Base-by-base conservation (phyloP, 164 flowering plant species). In the Tetracentron sinense region DNA sequence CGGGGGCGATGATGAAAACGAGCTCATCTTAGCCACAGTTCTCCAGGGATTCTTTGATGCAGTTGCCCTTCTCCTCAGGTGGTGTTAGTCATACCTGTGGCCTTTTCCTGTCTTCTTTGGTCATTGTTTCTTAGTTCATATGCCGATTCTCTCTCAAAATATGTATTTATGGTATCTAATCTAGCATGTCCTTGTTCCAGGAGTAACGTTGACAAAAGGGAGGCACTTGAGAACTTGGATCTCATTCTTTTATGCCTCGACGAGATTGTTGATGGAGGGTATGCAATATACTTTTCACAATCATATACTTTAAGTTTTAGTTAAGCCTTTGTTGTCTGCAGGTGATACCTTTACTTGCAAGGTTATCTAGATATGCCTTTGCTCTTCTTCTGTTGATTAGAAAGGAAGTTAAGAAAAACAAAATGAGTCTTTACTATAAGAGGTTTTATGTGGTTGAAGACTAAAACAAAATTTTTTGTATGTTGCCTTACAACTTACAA, bases 251-350 rank as follows among this genome's bases (percentile, higher is more conserved):
- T 88, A 63, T 88, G 97, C 77, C 82, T 88, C 31, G 97, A 90
- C 72, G 97, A 90, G 79, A 85, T 88, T 73, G 85, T 85, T 72
- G 95, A 90, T 76, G 84, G 87, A 72, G 97, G 97, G 97, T 90
- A 83, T 42, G 78, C n/a, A 49, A 49, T n/a, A n/a, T n/a, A n/a
- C n/a, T n/a, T n/a, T n/a, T n/a, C n/a, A n/a, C n/a, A n/a, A n/a
- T n/a, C n/a, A n/a, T n/a, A n/a, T n/a, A n/a, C n/a, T n/a, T n/a
- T n/a, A n/a, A n/a, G n/a, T n/a, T n/a, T n/a, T n/a, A n/a, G n/a
- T n/a, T n/a, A n/a, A n/a, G n/a, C n/a, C n/a, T n/a, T n/a, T n/a
- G n/a, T n/a, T n/a, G n/a, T n/a, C n/a, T n/a, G n/a, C n/a, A n/a
- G n/a, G n/a, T n/a, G n/a, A n/a, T n/a, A n/a, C n/a, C n/a, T n/a